A percentile compares a stretch with the other conserved stretches of the same genome.
phyloP scores from a whole-genome alignment of 805 yeast genomes.

The Yamadazyma paraphyllophila region DNA sequence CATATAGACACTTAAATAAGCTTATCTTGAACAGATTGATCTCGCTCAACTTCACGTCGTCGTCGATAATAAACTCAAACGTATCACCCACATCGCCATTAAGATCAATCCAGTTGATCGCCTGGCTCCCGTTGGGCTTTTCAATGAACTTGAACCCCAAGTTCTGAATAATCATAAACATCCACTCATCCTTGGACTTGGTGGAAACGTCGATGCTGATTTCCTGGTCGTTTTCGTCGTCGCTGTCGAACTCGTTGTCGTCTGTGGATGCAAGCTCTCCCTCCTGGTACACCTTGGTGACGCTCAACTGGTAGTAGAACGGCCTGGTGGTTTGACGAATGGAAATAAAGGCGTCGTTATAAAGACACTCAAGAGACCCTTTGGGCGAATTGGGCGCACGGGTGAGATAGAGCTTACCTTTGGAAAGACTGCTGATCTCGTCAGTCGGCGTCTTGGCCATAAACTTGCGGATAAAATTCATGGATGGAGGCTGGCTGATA shows the following conservation, averaged over 20 bases:
- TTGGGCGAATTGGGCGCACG: constrained; percentile 81
- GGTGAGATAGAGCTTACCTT: constrained; percentile 74
- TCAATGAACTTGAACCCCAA: constrained; percentile 54
- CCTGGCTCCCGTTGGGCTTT: constrained; percentile 49
- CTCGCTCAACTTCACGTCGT: constrained; percentile 51
- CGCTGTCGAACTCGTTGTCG: constrained; percentile 29
- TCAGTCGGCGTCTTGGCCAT: constrained; percentile 56
- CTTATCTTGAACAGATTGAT: constrained; percentile 61
- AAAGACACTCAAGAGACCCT: constrained; percentile 80
- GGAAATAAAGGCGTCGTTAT: constrained; percentile 73
- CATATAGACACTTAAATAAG: constrained; percentile 69
- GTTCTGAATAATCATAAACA: constrained; percentile 61
- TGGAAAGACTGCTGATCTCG: constrained; percentile 66
- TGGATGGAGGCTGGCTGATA: constrained; percentile 19
- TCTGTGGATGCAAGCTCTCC: constrained; percentile 54
- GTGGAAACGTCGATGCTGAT: constrained; percentile 21
- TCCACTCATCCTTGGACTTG: constrained; percentile 60
- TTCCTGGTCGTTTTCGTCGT: constrained; percentile 22
- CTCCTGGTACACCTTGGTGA: constrained; percentile 67
- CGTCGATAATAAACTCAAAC: constrained; percentile 76
- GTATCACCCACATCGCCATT: constrained; percentile 85
- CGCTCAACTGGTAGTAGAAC: constrained; percentile 65
- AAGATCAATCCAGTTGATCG: constrained; percentile 76
- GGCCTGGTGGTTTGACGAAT: constrained; percentile 68
- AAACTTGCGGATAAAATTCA: constrained; percentile 73